A percentile compares a stretch with the other conserved stretches of the same genome.
These are phyloP conservation scores for Hirschfeldia incana DNA, from an alignment of 345 rosid species.

Conservation along the genomic window DNA sequence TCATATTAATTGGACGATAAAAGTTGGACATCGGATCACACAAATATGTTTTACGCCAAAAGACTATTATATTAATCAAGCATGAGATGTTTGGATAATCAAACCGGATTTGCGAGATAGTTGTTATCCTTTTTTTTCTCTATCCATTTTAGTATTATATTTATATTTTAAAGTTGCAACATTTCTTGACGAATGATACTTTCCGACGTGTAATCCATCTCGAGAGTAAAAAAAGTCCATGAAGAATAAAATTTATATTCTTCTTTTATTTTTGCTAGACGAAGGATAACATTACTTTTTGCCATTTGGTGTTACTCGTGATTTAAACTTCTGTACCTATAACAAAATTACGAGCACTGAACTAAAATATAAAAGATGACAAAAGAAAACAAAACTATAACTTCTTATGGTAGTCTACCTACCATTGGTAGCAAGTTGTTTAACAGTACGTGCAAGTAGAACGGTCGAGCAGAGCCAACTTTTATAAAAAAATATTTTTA, in stretches of 20 bases:
- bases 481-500: too few relatives aligned
- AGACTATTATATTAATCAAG: too few relatives aligned
- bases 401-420: neutral
- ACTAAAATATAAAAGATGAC: neutral
- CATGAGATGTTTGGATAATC: too few relatives aligned
- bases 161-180: neutral
- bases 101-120: too few relatives aligned
- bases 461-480: too few relatives aligned
- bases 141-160: neutral
- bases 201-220: constrained; percentile 9
- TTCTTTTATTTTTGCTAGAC: neutral
- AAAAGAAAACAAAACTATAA: neutral
- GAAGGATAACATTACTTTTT: neutral
- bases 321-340: neutral
- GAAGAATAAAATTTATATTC: neutral
- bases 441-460: too few relatives aligned
- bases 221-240: neutral
- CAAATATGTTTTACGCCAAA: too few relatives aligned
- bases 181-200: neutral
- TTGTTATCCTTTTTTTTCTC: neutral
- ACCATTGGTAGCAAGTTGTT: too few relatives aligned
- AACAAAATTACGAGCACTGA: neutral
- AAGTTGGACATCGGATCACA: too few relatives aligned
- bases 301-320: neutral
- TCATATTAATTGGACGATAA: too few relatives aligned